phyloP scores from a whole-genome alignment of 768 basidiomycete genomes.

The Epithele typhae region DNA sequence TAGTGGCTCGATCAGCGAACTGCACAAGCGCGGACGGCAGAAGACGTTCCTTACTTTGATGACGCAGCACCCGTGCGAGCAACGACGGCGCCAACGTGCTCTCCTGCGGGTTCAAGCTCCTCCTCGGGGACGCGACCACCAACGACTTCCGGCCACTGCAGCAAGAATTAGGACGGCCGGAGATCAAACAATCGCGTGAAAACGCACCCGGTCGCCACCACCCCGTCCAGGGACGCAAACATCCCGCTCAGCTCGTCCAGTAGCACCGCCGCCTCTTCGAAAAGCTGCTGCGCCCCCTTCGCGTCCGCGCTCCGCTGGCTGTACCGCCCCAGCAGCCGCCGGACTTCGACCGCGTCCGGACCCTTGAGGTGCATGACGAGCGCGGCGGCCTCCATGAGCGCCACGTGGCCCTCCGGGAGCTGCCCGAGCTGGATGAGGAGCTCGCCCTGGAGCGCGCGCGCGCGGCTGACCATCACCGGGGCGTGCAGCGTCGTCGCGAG shows the following conservation, averaged over 20 bases:
- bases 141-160: constrained; percentile 16
- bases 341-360: constrained; percentile 55
- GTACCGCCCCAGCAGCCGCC: constrained; percentile 53
- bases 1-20: constrained; percentile 30
- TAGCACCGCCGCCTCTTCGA: constrained; percentile 51
- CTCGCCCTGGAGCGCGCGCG: constrained; percentile 64
- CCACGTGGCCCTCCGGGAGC: constrained; percentile 51
- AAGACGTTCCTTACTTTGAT: constrained; percentile 51
- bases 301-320: constrained; percentile 36
- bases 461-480: constrained; percentile 59
- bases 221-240: constrained; percentile 49
- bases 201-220: constrained; percentile 31
- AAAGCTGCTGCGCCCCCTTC: constrained; percentile 48
- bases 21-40: no score
- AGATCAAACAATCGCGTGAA: neutral
- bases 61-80: constrained; percentile 56
- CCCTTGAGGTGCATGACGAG: constrained; percentile 44
- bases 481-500: constrained; percentile 68
- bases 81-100: constrained; percentile 60
- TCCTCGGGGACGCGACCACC: constrained; percentile 13
- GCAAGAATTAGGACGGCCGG: no score
- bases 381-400: constrained; percentile 46
- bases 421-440: constrained; percentile 62
- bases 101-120: constrained; percentile 20
- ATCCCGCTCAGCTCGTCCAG: constrained; percentile 57